phyloP scores from a whole-genome alignment of 2,329 filamentous ascomycete genomes.

The Phialophora verrucosa region DNA sequence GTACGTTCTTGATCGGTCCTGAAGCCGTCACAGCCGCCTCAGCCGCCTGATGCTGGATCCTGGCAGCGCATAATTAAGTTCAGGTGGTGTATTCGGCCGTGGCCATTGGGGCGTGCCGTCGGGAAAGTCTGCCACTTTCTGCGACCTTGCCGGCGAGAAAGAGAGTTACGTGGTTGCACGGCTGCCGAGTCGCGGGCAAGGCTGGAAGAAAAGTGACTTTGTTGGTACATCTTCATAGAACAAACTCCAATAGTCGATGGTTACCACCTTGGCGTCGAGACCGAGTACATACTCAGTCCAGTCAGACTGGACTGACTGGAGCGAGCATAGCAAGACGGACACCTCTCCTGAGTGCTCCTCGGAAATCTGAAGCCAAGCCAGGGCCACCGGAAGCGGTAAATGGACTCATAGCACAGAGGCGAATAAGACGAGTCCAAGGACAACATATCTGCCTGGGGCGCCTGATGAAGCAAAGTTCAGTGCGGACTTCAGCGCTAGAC shows the following conservation, averaged over 20 bases:
- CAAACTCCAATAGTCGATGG: neutral
- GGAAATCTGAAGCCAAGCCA: neutral
- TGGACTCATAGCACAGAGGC: neutral
- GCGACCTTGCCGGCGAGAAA: neutral
- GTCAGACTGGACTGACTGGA: neutral
- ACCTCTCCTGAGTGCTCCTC: neutral
- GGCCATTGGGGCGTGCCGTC: no score
- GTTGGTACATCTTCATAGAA: neutral
- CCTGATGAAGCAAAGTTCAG: slow-evolving; percentile 6
- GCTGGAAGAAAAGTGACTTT: neutral
- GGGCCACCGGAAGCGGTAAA: neutral
- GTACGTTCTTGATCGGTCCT: neutral
- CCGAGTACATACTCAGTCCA: neutral
- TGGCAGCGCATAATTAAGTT: neutral
- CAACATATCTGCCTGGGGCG: neutral
- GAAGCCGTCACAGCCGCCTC: neutral
- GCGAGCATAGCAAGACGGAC: neutral
- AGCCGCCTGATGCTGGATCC: neutral
- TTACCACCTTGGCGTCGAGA: neutral
- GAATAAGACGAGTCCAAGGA: neutral
- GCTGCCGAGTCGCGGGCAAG: no score
- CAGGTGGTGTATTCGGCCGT: neutral
- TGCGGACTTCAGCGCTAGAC: slow-evolving; percentile 19
- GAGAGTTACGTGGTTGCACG: neutral
- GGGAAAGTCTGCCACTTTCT: neutral